Conservation (phyloP, 148 eudicot genomes). For the Heliamphora exappendiculata region DNA sequence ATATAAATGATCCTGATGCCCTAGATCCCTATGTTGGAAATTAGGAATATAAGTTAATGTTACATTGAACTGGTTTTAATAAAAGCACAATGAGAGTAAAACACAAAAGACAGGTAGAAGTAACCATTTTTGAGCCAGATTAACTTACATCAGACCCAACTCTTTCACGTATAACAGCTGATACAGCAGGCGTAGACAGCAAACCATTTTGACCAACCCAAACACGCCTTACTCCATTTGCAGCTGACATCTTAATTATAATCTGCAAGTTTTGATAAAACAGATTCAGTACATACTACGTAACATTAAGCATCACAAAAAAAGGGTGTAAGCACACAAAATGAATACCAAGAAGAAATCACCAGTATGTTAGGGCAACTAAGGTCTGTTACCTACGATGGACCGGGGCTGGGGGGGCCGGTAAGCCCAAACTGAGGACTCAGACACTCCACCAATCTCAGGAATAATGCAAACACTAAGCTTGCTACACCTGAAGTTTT, state of each 20-base stretch:
- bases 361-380: background rate
- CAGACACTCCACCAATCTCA: background rate
- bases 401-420: background rate
- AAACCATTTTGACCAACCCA: slow-evolving; percentile 97
- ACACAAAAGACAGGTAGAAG: slow-evolving; percentile 1
- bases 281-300: background rate
- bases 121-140: slow-evolving; percentile 10
- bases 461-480: background rate
- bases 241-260: slow-evolving; percentile 96
- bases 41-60: background rate
- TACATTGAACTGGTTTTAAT: background rate
- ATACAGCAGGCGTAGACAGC: slow-evolving; percentile 96
- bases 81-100: background rate
- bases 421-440: background rate
- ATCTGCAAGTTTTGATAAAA: slow-evolving; percentile 41
- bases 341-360: background rate
- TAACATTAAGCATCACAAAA: background rate
- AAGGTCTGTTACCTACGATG: background rate
- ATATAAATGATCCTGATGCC: slow-evolving; percentile 84
- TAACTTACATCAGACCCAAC: slow-evolving; percentile 79
- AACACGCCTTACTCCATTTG: slow-evolving; percentile 84
- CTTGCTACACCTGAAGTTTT: background rate
- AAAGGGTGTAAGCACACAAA: background rate
- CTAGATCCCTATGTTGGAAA: slow-evolving; percentile 53
- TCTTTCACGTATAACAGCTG: slow-evolving; percentile 92